A percentile compares a stretch with the other conserved stretches of the same genome.
Evolutionary conservation across 805 yeast genomes (phyloP).

Genomic region (Wickerhamomyces queroliae): DNA sequence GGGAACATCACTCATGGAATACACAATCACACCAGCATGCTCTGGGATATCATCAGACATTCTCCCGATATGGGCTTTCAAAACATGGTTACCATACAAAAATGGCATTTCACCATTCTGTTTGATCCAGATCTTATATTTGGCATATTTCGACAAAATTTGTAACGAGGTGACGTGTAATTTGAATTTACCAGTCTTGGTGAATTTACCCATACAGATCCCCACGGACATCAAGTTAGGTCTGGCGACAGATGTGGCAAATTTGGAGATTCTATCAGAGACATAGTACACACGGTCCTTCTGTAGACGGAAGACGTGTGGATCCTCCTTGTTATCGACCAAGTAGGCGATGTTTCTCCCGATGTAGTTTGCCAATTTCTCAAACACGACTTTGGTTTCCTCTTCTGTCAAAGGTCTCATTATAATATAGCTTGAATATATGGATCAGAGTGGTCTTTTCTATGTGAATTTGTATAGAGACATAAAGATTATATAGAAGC

Average conservation of each 20-base stretch:
- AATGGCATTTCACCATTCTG: slow-evolving; percentile 98
- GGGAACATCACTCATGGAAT: slow-evolving; percentile 88
- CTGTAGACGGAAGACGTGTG: slow-evolving; percentile 92
- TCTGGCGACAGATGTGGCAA: slow-evolving; percentile 89
- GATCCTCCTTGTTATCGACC: slow-evolving; percentile 72
- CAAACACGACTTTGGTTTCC: slow-evolving; percentile 93
- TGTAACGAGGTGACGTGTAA: slow-evolving; percentile 89
- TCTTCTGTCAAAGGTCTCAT: slow-evolving; percentile 97
- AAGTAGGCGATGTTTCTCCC: slow-evolving; percentile 91
- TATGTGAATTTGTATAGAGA: too few species aligned
- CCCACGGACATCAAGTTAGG: slow-evolving; percentile 89
- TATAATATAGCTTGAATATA: too few species aligned
- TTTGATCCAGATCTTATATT: slow-evolving; percentile 94
- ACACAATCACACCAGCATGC: slow-evolving; percentile 92
- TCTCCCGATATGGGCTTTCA: slow-evolving; percentile 94
- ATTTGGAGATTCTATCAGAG: slow-evolving; percentile 70
- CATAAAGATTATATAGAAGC: too few species aligned
- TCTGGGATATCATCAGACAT: slow-evolving; percentile 98
- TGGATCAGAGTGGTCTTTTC: neutral
- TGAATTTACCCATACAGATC: slow-evolving; percentile 91
- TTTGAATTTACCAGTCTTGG: slow-evolving; percentile 95
- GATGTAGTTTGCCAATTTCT: slow-evolving; percentile 90
- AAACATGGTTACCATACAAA: slow-evolving; percentile 90
- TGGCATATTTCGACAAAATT: slow-evolving; percentile 79
- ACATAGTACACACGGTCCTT: slow-evolving; percentile 96